Evolutionary conservation across 1,284 basidiomycete species (phyloP), one percentile per base, ranked within the genome.

Genomic region (Rhodotorula sp.): DNA sequence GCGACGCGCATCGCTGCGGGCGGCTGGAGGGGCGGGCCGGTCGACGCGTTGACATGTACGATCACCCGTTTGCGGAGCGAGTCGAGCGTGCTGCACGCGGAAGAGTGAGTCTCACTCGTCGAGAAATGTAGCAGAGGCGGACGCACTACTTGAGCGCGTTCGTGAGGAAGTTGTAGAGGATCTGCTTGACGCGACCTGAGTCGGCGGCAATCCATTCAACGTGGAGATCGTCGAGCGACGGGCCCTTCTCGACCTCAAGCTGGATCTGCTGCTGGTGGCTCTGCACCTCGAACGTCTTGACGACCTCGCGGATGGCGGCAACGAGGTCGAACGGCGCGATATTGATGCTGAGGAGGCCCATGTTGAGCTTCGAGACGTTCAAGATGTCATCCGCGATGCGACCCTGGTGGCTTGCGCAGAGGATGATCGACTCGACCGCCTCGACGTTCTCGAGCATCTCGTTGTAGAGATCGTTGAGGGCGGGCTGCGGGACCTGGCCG

Each of bases 381-480:
- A 79, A 66, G 10, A 79, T 77, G 64, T 79, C 78, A 36, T 77
- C 74, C 37, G 74, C 74, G 53, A 77, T 78, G 12, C 74, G 72
- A 21, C 71, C 66, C 17, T 79, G 79, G 60, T 78, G 79, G 7
- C 69, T 61, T 9, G 78, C 76, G 56, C 78, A 80, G 1, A 80
- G 59, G 19, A 79, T 64, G 37, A 80, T 80, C 1, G 78, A 78
- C 39, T 78, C 78, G 48, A 79, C 74, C 0, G 79, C 76, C 36
- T 80, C 79, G 25, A 75, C 63, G 54, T 80, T 76, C 56, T 80
- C 79, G 29, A 66, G 51, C 64, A 80, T 70, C 63, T 80, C 79
- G 29, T 65, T 50, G 36, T 62, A 60, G 1, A 80, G 59, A 6
- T 39, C 54, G 17, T 71, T 61, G 25, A 80, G 34, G 1, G 44